Evolutionary conservation across 805 yeast species (phyloP).

Genomic region (Saccharomyces mikatae): DNA sequence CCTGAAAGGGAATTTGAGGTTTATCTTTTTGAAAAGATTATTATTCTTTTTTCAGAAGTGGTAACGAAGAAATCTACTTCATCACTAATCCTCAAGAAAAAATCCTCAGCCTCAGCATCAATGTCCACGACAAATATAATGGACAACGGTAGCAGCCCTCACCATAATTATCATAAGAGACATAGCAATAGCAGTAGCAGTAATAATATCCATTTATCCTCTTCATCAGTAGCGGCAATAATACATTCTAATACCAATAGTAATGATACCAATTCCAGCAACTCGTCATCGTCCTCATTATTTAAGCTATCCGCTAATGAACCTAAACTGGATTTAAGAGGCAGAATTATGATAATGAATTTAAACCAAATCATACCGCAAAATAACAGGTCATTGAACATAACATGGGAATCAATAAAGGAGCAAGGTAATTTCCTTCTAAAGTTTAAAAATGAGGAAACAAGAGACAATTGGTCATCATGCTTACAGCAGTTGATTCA

Average conservation of each 20-base stretch:
- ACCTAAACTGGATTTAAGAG: conserved; percentile 56
- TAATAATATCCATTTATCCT: conserved; percentile 4
- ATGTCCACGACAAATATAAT: conserved; percentile 5
- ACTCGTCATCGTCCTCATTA: conserved; percentile 7
- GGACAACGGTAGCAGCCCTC: conserved; percentile 9
- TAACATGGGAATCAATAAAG: conserved; percentile 77
- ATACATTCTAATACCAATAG: not conserved
- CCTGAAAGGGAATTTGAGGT: conserved; percentile 83
- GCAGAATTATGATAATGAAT: conserved; percentile 73
- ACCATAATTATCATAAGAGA: conserved; percentile 3
- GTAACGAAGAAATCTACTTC: conserved; percentile 41
- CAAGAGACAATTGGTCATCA: conserved; percentile 71
- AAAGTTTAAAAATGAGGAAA: conserved; percentile 77
- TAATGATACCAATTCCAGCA: conserved; percentile 4
- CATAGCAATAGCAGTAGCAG: conserved; percentile 1
- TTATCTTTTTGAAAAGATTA: conserved; percentile 71
- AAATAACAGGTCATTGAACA: conserved; percentile 51
- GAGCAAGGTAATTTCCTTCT: conserved; percentile 83
- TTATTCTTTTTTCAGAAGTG: conserved; percentile 57
- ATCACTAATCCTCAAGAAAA: conserved; percentile 35
- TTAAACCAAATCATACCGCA: conserved; percentile 39
- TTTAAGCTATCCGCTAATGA: conserved; percentile 14
- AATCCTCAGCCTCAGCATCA: conserved; percentile 25
- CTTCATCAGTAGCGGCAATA: not conserved
- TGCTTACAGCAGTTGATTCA: conserved; percentile 41